These are phyloP conservation scores for Fusarium sp. DNA, from an alignment of 2,329 filamentous ascomycete genomes.

Conservation along the genomic window DNA sequence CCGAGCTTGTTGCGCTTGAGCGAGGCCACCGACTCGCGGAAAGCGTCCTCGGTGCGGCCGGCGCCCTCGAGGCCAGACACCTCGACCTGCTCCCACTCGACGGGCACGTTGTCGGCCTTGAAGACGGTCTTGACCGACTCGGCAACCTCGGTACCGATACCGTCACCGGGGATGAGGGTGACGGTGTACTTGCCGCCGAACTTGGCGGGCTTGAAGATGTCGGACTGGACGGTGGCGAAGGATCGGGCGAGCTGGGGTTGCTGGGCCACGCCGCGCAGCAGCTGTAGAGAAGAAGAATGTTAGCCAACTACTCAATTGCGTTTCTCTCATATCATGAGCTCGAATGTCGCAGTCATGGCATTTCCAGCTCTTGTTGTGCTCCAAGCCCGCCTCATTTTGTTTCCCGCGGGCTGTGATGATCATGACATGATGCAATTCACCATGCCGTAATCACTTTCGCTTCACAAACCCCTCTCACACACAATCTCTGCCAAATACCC, in stretches of 20 bases:
- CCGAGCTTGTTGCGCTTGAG: slow-evolving; percentile 99
- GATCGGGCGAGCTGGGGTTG: slow-evolving; percentile 62
- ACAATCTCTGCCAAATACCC: background rate
- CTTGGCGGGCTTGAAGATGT: slow-evolving; percentile 99
- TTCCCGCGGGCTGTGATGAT: slow-evolving; percentile 25
- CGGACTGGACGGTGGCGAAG: slow-evolving; percentile 87
- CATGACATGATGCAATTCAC: slow-evolving; percentile 28
- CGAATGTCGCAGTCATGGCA: slow-evolving; percentile 1
- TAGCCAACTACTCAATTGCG: slow-evolving; percentile 37
- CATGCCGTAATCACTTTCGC: slow-evolving; percentile 7
- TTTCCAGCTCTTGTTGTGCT: background rate
- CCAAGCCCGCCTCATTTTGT: background rate
- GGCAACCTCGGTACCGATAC: slow-evolving; percentile 97
- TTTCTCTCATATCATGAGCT: background rate
- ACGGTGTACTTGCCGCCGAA: slow-evolving; percentile 99
- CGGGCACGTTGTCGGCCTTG: slow-evolving; percentile 98
- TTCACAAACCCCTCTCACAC: background rate
- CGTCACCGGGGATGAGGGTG: slow-evolving; percentile 97
- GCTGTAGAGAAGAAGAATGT: slow-evolving; percentile 51
- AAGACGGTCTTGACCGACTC: slow-evolving; percentile 99
- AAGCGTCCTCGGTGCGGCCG: slow-evolving; percentile 92
- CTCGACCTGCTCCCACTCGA: slow-evolving; percentile 99
- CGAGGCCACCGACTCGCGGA: slow-evolving; percentile 94
- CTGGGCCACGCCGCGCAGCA: slow-evolving; percentile 64
- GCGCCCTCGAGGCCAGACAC: slow-evolving; percentile 86